Evolutionary conservation across 2,329 filamentous ascomycete species (phyloP).

Genomic region (Chalaropsis ovoidea): DNA sequence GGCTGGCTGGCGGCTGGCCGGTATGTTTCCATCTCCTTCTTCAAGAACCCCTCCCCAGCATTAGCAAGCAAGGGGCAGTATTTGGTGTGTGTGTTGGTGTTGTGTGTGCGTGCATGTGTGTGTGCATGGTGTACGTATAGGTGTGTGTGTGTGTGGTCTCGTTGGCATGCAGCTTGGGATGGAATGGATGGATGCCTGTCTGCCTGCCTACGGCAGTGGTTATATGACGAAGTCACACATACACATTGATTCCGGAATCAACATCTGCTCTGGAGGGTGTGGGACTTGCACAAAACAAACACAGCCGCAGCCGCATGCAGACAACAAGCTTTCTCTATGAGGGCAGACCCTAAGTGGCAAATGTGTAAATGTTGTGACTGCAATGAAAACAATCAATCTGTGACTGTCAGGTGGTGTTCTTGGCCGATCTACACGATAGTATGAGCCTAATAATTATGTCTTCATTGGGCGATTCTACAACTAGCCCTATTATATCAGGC

Average conservation of each 20-base stretch:
- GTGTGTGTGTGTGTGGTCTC: not conserved
- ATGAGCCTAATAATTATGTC: not conserved
- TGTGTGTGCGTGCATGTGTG: not conserved
- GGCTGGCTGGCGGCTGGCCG: not conserved
- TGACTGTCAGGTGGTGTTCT: not conserved
- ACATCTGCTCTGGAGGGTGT: not conserved
- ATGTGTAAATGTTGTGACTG: not conserved
- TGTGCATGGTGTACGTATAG: not conserved
- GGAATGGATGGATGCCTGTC: not conserved
- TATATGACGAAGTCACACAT: too few species aligned
- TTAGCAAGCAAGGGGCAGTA: not conserved
- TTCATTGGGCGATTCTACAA: not conserved
- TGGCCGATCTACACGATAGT: not conserved
- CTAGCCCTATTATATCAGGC: too few species aligned
- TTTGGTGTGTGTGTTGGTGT: not conserved
- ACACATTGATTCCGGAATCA: not conserved
- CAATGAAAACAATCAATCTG: not conserved
- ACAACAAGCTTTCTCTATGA: not conserved
- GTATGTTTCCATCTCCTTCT: not conserved
- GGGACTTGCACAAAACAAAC: not conserved
- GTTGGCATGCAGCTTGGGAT: not conserved
- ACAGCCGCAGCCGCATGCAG: not conserved
- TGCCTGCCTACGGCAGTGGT: too few species aligned
- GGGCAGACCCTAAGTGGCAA: not conserved
- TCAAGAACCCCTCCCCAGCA: not conserved